Evolutionary conservation across 306 rosid genomes (phyloP), one percentile per base, ranked within the genome.

Genomic region (Spatholobus suberectus): DNA sequence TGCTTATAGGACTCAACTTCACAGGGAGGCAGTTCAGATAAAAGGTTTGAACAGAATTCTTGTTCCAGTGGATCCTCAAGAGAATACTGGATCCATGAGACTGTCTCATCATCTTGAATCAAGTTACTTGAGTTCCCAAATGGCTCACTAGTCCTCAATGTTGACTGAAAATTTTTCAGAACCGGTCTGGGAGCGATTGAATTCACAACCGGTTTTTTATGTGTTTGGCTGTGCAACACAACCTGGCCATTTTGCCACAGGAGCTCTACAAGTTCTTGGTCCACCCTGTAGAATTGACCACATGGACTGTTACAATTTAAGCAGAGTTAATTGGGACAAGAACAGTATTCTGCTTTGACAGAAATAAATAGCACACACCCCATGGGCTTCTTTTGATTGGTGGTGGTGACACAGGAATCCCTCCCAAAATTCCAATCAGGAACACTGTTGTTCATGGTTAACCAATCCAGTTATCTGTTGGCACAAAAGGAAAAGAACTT

Each of bases 211-310:
- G 85, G 81, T 58, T 90, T 94, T 79, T 83, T 87, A 18, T 76
- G 81, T 24, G 90, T 84, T 88, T 94, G 98, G 87, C 93, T 92
- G 58, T 94, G 85, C 76, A 90, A 81, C 38, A 94, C 97, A 35
- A 94, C 93, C 74, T 91, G 96, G 15, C 98, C 98, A 87, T 94
- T 91, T 78, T 88, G 83, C 98, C 98, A 92, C 78, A 92, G 63
- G 23, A 94, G 94, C 90, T 94, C 98, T 55, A 92, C 90, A 7
- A 94, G 87, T 51, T 91, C 98, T 86, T 89, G 87, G 63, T 91
- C 92, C 23, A 80, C 73, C 94, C 98, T 94, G 91, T 63, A 86
- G 85, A 82, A 82, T 47, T 80, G 66, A 55, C 40, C 82, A 82
- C 29, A 81, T 59, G 41, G 54, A 70, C 29, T 35, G 65, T 69